Base-by-base conservation (phyloP, 106 monocot genomes). In the Chionographis japonica region DNA sequence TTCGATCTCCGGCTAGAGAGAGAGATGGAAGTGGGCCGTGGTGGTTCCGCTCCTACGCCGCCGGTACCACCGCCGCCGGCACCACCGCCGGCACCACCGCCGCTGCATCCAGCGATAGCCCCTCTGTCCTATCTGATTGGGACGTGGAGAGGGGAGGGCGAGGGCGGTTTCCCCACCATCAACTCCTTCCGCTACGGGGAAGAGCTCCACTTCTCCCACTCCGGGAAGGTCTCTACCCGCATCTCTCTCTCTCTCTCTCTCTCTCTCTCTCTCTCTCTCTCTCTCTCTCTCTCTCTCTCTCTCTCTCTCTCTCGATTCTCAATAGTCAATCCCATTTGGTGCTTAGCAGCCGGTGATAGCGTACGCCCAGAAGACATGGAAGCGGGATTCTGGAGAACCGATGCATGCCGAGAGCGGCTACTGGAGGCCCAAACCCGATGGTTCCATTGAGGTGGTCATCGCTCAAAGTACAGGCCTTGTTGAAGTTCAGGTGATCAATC, bases 351-450 rank as follows among this genome's bases (percentile, higher is more conserved):
- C 89, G 11, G 93, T 90, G 72, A 94, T 94, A 57, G 76, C 86
- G 4, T 90, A 94, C 18, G 75, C 58, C 17, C 94, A 94, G 85
- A 90, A 83, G 84, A 94, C 94, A 8, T 94, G 94, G 94, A 90
- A 87, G 68, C 55, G 85, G 27, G 67, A 56, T 3, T 83, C 94
- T 1, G 90, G 87, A 3, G 90, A 90, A 69, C 87, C 94, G 6
- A 90, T 94, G 94, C 94, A 94, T 64, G 80, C 90, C 0, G 87
- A 88, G 76, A 85, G 80, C 38, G 94, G 90, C 27, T 94, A 83
- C 76, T 94, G 94, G 90, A 72, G 90, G 27, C 85, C 76, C 8
- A 84, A 83, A 50, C 80, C 90, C 50, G 94, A 94, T 52, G 90
- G 94, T 8, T 78, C 90, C 66, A 60, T 94, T 62, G 94, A 94